Evolutionary conservation across 805 yeast species (phyloP).

Genomic region (Torulaspora maleeae): DNA sequence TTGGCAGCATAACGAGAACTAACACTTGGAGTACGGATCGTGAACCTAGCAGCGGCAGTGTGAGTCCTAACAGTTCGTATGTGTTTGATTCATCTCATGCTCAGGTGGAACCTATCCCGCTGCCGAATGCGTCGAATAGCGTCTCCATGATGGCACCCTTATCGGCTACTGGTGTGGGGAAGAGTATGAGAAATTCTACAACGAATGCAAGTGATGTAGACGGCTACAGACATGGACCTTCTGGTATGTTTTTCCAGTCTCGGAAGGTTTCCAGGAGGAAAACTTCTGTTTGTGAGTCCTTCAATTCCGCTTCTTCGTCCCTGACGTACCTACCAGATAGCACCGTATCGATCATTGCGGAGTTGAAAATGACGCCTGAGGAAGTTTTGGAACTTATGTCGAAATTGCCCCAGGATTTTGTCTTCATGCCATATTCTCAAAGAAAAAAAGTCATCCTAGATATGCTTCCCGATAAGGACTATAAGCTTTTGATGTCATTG

Average conservation of each 20-base stretch:
- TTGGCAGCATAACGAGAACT: slow-evolving; percentile 9
- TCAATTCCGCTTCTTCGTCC: slow-evolving; percentile 20
- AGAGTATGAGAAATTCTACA: neutral
- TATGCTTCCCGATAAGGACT: slow-evolving; percentile 37
- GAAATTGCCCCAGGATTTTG: slow-evolving; percentile 48
- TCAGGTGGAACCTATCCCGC: slow-evolving; percentile 36
- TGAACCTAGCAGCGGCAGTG: slow-evolving; percentile 7
- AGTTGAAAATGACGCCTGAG: slow-evolving; percentile 22
- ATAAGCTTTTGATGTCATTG: slow-evolving; percentile 32
- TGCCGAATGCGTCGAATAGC: slow-evolving; percentile 27
- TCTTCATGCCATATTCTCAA: slow-evolving; percentile 56
- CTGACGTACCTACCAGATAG: slow-evolving; percentile 15
- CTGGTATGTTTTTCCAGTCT: slow-evolving; percentile 2
- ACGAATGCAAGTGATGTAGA: slow-evolving; percentile 1
- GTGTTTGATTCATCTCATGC: slow-evolving; percentile 33
- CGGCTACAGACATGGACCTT: neutral
- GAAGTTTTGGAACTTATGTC: slow-evolving; percentile 33
- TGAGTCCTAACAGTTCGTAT: slow-evolving; percentile 16
- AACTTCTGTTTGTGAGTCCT: slow-evolving; percentile 14
- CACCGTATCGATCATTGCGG: slow-evolving; percentile 14
- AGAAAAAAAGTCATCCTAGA: slow-evolving; percentile 43
- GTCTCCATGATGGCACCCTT: slow-evolving; percentile 15
- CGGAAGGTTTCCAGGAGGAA: slow-evolving; percentile 9
- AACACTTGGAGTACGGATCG: slow-evolving; percentile 12
- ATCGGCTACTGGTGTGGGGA: slow-evolving; percentile 7